Conservation (phyloP, 768 basidiomycete species). For the Terana coerulea region DNA sequence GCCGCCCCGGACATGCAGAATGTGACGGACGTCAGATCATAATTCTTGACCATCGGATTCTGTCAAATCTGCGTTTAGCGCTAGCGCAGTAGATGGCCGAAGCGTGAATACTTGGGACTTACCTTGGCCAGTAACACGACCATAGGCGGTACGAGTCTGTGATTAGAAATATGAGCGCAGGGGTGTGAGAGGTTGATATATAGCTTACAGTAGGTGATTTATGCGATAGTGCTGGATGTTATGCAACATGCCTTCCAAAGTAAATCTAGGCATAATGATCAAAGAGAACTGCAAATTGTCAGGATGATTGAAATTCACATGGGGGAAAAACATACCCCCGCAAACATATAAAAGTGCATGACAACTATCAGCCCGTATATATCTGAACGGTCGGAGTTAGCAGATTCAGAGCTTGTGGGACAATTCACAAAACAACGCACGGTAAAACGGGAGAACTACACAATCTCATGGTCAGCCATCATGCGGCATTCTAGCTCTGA, state of each 20-base stretch:
- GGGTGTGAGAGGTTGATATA: not conserved
- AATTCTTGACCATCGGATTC: conserved; percentile 38
- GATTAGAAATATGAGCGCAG: not conserved
- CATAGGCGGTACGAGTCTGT: conserved; percentile 32
- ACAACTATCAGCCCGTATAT: conserved; percentile 34
- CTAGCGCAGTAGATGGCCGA: conserved; percentile 28
- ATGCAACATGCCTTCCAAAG: conserved; percentile 27
- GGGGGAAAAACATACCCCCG: conserved; percentile 21
- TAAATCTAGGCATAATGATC: conserved; percentile 32
- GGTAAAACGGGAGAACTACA: conserved; percentile 28
- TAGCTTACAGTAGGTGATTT: conserved; percentile 28
- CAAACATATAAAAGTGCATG: conserved; percentile 26
- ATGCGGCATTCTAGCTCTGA: not conserved
- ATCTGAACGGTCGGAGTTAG: conserved; percentile 31
- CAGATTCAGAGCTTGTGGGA: not conserved
- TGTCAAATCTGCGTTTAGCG: conserved; percentile 15
- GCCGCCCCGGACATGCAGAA: conserved; percentile 49
- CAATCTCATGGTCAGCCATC: not conserved
- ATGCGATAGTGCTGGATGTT: conserved; percentile 34
- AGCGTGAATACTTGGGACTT: not conserved
- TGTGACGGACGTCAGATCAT: conserved; percentile 37
- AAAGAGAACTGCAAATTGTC: conserved; percentile 21
- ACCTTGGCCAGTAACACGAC: conserved; percentile 34
- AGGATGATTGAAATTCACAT: not conserved
- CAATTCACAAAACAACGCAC: conserved; percentile 14